phyloP scores from a whole-genome alignment of 495 filamentous ascomycete genomes.

The Letharia lupina region DNA sequence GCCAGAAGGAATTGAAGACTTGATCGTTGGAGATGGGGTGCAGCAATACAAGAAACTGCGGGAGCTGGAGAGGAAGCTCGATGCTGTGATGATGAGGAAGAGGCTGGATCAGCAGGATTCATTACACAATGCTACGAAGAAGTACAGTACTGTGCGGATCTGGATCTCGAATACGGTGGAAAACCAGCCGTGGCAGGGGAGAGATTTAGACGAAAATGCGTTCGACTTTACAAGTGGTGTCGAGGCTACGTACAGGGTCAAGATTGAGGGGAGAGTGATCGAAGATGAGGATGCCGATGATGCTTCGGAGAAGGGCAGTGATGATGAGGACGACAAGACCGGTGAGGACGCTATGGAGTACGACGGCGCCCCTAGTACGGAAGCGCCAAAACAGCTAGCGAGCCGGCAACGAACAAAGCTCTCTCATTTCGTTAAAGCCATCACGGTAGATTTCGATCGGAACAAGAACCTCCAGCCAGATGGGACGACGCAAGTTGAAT shows the following conservation, averaged over 20 bases:
- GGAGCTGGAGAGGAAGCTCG: conserved; percentile 80
- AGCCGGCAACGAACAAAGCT: conserved; percentile 48
- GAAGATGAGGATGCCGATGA: conserved; percentile 58
- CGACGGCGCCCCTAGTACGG: conserved; percentile 32
- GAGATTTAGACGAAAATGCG: conserved; percentile 50
- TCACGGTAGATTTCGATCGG: conserved; percentile 81
- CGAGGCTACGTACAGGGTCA: conserved; percentile 74
- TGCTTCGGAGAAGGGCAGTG: conserved; percentile 44
- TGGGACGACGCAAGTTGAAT: conserved; percentile 54
- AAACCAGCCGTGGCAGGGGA: conserved; percentile 85
- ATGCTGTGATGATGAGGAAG: conserved; percentile 93
- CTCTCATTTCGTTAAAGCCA: conserved; percentile 91
- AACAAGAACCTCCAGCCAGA: conserved; percentile 43
- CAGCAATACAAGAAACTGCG: conserved; percentile 71
- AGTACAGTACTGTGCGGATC: conserved; percentile 76
- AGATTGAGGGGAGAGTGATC: conserved; percentile 85
- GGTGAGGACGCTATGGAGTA: conserved; percentile 52
- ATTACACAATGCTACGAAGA: conserved; percentile 65
- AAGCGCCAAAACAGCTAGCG: conserved; percentile 32
- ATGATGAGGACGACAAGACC: conserved; percentile 47
- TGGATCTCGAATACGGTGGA: conserved; percentile 96
- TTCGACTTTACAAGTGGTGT: conserved; percentile 66
- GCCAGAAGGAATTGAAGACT: conserved; percentile 77
- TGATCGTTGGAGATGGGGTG: conserved; percentile 71
- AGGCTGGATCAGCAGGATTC: conserved; percentile 82